These are phyloP conservation scores for Acer yangbiense DNA, from an alignment of 345 rosid species.

Conservation along the genomic window DNA sequence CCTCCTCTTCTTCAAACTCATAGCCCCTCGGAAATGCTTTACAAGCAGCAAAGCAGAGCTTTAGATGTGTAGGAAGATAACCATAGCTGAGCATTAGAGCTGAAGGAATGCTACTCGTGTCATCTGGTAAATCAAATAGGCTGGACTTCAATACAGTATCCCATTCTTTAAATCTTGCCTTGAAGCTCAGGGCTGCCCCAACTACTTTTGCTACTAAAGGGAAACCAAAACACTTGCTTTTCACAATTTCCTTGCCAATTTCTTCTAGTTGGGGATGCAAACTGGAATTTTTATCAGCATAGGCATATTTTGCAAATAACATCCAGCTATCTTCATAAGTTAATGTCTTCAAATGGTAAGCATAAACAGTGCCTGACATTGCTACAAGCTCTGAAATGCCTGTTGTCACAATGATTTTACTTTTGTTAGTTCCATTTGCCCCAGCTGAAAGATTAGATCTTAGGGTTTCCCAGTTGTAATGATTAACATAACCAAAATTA, in stretches of 20 bases:
- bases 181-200: neutral
- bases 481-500: neutral
- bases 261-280: neutral
- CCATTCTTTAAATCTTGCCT: neutral
- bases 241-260: constrained; percentile 15
- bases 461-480: too few relatives aligned
- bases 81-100: constrained; percentile 19
- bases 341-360: neutral
- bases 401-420: constrained; percentile 29
- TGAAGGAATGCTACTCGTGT: neutral
- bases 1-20: neutral
- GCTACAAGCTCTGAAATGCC: neutral
- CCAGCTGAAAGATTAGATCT: neutral
- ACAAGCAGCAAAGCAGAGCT: constrained; percentile 30
- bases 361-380: neutral
- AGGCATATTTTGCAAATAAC: neutral
- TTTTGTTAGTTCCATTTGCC: constrained; percentile 5
- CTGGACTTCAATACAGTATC: neutral
- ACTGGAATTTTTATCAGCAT: neutral
- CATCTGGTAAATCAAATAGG: neutral
- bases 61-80: constrained; percentile 22
- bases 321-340: constrained; percentile 11
- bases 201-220: constrained; percentile 24
- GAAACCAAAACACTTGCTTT: neutral
- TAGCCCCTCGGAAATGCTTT: constrained; percentile 14